Base-by-base conservation (phyloP, 2,329 filamentous ascomycete species). In the Canariomyces notabilis region DNA sequence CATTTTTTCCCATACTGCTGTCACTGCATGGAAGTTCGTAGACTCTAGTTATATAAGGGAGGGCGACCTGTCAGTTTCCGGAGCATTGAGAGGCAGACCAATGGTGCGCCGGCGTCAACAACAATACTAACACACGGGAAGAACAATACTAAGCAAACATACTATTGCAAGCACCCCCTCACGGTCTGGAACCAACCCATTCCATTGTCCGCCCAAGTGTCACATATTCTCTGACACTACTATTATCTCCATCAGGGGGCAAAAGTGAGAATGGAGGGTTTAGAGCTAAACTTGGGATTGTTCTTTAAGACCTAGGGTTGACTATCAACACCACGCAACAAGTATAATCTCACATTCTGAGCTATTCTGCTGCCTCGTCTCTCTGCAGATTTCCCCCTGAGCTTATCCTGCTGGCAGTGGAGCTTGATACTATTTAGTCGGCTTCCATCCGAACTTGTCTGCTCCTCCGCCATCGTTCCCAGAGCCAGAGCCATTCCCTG, bases 91-190 rank as follows among this genome's bases (percentile, higher is more conserved):
- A 18, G 16, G 29, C 21, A 44, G 34, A 21, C 32, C 12, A 43
- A 43, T 40, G 39, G 44, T 51, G 51, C 46, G 51, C 6, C 44
- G 23, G 32, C 31, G 19, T 50, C 19, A 33, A 42, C 41, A 51
- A 56, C 49, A 56, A 52, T 56, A 51, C 49, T 44, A 53, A 54
- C 21, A 26, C 2, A 32, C 19, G 35, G 36, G 41, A 20, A 38
- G 41, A 43, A 55, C 51, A 55, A 55, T 53, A 38, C 34, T 46
- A 53, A 52, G 42, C 21, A 29, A 42, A 33, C 15, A 21, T 20
- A 44, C 45, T 36, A 46, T 44, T 49, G 45, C 48, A 37, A 40
- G 42, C 34, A 22, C 35, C 45, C 36, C n/a, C 21, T 15, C 37
- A 35, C 43, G 39, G 29, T 21, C 32, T 29, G 19, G 37, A 33